Evolutionary conservation across 441 rosid species (phyloP).

Genomic region (Geranium incanum): DNA sequence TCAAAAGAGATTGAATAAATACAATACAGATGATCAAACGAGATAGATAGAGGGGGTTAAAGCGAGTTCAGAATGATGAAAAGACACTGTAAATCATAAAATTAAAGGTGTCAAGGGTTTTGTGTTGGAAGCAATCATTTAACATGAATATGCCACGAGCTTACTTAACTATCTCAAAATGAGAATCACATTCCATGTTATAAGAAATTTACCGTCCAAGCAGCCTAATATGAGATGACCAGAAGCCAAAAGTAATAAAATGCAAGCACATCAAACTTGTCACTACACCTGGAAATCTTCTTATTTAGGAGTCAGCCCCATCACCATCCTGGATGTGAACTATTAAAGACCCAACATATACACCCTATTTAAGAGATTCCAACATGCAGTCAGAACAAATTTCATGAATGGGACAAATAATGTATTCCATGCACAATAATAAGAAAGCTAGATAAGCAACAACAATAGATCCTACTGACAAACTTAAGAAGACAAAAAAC

Average conservation of each 20-base stretch:
- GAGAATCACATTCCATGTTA: slow-evolving; percentile 4
- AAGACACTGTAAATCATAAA: neutral
- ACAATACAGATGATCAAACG: neutral
- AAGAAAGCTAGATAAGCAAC: slow-evolving; percentile 20
- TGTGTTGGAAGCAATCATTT: neutral
- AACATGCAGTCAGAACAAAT: slow-evolving; percentile 54
- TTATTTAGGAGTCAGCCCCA: slow-evolving; percentile 76
- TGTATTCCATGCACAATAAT: slow-evolving; percentile 29
- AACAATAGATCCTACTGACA: slow-evolving; percentile 16
- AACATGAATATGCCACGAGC: neutral
- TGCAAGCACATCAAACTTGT: slow-evolving; percentile 55
- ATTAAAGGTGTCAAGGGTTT: neutral
- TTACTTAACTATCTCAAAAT: neutral
- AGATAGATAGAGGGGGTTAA: neutral
- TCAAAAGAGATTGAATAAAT: no score
- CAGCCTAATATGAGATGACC: slow-evolving; percentile 34
- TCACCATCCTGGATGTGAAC: slow-evolving; percentile 64
- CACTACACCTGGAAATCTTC: slow-evolving; percentile 76
- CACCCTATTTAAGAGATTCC: slow-evolving; percentile 83
- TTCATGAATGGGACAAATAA: slow-evolving; percentile 37
- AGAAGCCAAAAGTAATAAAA: slow-evolving; percentile 35
- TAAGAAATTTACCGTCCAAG: slow-evolving; percentile 30
- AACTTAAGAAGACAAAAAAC: no score
- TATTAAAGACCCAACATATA: slow-evolving; percentile 69
- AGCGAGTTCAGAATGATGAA: neutral